These are phyloP conservation scores for Penicillium sp. DNA, from an alignment of 2,329 filamentous ascomycete genomes.

Conservation along the genomic window DNA sequence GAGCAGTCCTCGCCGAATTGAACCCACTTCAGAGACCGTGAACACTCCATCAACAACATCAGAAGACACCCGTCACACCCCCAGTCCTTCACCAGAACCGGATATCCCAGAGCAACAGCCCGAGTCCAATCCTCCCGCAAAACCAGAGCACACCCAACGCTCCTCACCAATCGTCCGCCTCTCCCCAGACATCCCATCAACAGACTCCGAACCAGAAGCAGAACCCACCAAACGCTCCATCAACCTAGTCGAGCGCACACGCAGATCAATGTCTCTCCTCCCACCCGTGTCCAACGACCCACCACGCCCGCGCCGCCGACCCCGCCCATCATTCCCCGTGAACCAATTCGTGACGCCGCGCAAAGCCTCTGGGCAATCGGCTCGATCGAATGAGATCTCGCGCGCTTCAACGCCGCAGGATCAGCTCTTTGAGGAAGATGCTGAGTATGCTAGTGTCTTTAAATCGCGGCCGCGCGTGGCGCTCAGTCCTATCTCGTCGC, in stretches of 20 bases:
- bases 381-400: conserved; percentile 15
- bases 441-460: conserved; percentile 78
- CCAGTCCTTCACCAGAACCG: not conserved
- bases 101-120: not conserved
- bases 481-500: conserved; percentile 61
- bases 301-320: conserved; percentile 28
- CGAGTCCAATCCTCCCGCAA: not conserved
- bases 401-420: conserved; percentile 57
- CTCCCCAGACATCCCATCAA: conserved; percentile 6
- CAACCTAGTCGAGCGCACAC: conserved; percentile 71
- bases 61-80: not conserved
- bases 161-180: conserved; percentile 15
- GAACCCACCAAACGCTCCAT: conserved; percentile 25
- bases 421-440: conserved; percentile 65
- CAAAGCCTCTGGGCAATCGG: conserved; percentile 26
- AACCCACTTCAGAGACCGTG: not conserved
- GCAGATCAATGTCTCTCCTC: conserved; percentile 70
- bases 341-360: conserved; percentile 57
- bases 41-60: not conserved
- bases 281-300: conserved; percentile 36
- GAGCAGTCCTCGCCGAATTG: not conserved
- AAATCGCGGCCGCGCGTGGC: conserved; percentile 77
- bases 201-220: conserved; percentile 11
- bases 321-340: conserved; percentile 45
- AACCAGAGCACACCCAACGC: conserved; percentile 2